Conservation (phyloP, 1,284 basidiomycete genomes). For the Rhodotorula sp. region DNA sequence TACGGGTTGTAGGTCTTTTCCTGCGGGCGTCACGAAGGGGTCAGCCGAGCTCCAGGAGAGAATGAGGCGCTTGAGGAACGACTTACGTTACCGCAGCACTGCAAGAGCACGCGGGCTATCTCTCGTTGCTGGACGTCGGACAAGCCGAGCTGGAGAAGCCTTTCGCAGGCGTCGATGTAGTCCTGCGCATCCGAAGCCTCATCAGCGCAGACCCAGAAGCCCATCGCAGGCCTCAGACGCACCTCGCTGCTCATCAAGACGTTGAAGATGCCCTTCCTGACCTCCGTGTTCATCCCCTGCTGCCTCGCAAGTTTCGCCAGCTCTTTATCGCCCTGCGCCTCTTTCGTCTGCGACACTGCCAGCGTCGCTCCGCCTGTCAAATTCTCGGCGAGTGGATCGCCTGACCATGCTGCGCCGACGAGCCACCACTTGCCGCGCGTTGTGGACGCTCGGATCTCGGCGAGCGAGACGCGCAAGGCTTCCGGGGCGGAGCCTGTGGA, state of each 20-base stretch:
- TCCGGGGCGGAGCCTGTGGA: conserved; percentile 58
- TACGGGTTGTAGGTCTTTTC: conserved; percentile 94
- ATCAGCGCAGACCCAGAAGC: too few species aligned
- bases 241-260: conserved; percentile 92
- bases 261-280: conserved; percentile 84
- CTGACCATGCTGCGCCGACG: conserved; percentile 93
- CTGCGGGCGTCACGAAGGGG: conserved; percentile 52
- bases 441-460: conserved; percentile 80
- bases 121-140: conserved; percentile 91
- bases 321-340: conserved; percentile 52
- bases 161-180: conserved; percentile 87
- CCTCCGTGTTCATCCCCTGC: conserved; percentile 99
- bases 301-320: conserved; percentile 77
- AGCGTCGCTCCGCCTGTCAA: background rate
- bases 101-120: conserved; percentile 84
- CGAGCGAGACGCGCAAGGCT: conserved; percentile 74
- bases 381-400: conserved; percentile 71
- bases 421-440: conserved; percentile 98
- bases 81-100: conserved; percentile 86
- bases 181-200: conserved; percentile 61
- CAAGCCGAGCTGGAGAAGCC: conserved; percentile 75
- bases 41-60: background rate
- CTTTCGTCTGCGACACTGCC: conserved; percentile 26
- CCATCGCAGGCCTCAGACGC: conserved; percentile 44
- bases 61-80: background rate